Percentiles rank a stretch among this genome's conserved stretches.
phyloP scores from a whole-genome alignment of 805 yeast species.

The Alloascoidea hylecoeti region DNA sequence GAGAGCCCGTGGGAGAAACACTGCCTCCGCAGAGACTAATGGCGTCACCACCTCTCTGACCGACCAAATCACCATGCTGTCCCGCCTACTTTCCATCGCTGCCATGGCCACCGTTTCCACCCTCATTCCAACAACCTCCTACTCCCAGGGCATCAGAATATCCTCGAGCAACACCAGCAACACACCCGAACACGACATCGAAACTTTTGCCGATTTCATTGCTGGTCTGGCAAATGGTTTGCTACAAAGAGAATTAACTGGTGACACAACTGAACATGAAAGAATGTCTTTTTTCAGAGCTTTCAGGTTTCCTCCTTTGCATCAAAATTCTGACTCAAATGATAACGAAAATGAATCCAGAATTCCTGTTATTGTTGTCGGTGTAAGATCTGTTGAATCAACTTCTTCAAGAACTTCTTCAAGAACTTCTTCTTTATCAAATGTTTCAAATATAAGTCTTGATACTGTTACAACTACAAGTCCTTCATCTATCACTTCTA shows the following conservation, averaged over 20 bases:
- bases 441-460: too few species aligned
- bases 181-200: slow-evolving; percentile 18
- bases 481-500: too few species aligned
- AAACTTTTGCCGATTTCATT: slow-evolving; percentile 30
- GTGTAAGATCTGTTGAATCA: slow-evolving; percentile 26
- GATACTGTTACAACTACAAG: too few species aligned
- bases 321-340: slow-evolving; percentile 4
- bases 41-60: slow-evolving; percentile 9
- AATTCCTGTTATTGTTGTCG: slow-evolving; percentile 34
- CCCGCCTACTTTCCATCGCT: slow-evolving; percentile 27
- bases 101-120: slow-evolving; percentile 29
- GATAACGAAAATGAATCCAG: slow-evolving; percentile 5
- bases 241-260: slow-evolving; percentile 22
- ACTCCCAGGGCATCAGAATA: slow-evolving; percentile 6
- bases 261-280: slow-evolving; percentile 8
- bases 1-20: neutral
- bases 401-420: too few species aligned
- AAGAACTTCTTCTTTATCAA: too few species aligned
- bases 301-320: slow-evolving; percentile 22
- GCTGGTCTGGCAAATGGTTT: slow-evolving; percentile 24
- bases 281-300: slow-evolving; percentile 26
- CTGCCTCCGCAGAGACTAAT: slow-evolving; percentile 1
- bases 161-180: slow-evolving; percentile 7
- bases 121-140: slow-evolving; percentile 12
- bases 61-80: slow-evolving; percentile 25